These are phyloP conservation scores for Elsinoe perseae DNA, from an alignment of 2,329 filamentous ascomycete genomes.

Conservation along the genomic window DNA sequence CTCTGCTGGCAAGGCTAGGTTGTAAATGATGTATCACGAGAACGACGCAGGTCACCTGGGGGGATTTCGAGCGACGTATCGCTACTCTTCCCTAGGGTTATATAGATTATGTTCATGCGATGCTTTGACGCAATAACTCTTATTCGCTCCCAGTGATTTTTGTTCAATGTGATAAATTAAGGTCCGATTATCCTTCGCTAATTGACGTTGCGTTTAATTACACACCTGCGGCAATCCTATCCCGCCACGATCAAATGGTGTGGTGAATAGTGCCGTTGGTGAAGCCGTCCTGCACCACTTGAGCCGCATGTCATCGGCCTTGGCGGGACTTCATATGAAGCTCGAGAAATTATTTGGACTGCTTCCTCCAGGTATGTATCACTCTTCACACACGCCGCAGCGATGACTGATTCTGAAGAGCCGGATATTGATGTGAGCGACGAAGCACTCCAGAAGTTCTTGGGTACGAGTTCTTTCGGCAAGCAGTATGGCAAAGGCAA, in stretches of 20 bases:
- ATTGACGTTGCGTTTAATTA: neutral
- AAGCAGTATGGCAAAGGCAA: slow-evolving; percentile 69
- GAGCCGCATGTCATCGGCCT: slow-evolving; percentile 5
- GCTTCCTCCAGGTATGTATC: neutral
- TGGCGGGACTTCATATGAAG: neutral
- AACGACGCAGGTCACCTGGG: neutral
- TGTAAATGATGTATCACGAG: slow-evolving; percentile 14
- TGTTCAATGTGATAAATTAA: no score
- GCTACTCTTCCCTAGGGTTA: neutral
- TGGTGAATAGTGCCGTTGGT: slow-evolving; percentile 2
- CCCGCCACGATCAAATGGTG: neutral
- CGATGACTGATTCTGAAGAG: slow-evolving; percentile 3
- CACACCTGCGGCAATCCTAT: neutral
- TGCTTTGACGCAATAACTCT: neutral
- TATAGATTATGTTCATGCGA: slow-evolving; percentile 9
- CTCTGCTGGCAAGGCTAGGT: slow-evolving; percentile 16
- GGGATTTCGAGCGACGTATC: neutral
- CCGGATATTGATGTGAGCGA: slow-evolving; percentile 35
- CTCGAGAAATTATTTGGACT: neutral
- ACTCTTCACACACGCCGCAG: neutral
- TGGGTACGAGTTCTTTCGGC: slow-evolving; percentile 77
- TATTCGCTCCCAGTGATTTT: neutral
- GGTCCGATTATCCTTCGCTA: no score
- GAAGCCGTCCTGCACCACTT: neutral
- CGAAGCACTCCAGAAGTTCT: slow-evolving; percentile 65